Base-by-base conservation (phyloP, 139 green algal genomes). In the Desmodesmus armatus region DNA sequence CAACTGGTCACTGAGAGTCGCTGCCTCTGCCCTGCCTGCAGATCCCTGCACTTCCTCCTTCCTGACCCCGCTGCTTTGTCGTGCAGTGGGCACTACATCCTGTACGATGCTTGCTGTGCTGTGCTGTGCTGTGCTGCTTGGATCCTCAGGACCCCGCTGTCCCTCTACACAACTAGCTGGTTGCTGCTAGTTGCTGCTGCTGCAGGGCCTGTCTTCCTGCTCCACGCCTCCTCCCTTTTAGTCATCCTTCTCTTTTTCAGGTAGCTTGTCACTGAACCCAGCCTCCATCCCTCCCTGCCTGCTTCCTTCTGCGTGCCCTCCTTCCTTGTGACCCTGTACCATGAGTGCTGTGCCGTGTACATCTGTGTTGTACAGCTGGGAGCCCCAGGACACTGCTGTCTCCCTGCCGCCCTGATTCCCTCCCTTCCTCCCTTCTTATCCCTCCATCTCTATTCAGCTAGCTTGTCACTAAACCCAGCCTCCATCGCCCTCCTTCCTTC, bases 311-410 rank as follows among this genome's bases (percentile, higher is more conserved):
- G 27, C 27, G 7, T 4, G 29, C 47, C 5, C 27, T 66, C 31
- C n/a, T 55, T 55, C 47, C 47, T 43, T 39, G 5, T 58, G 55
- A 80, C 80, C 29, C 51, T 86, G 37, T 86, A 86, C 40, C 80
- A 86, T 19, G 80, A 86, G 80, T 37, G 35, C 1, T 86, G 80
- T 49, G 80, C 80, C 19, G 80, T 86, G 1, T 86, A 80, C 69
- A 65, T 37, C 4, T 80, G 80, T 74, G 80, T n/a, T n/a, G 47
- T 23, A 65, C 41, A 19, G 27, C 37, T 37, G 6, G 7, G 7
- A 25, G 33, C 37, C 35, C 69, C 7, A 6, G 9, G 9, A 9
- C 6, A 15, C 69, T 47, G 37, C 7, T 47, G n/a, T 43, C 17
- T 77, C 6, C 29, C 5, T 49, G 21, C 35, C 21, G n/a, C 21